A percentile compares a stretch with the other conserved stretches of the same genome.
Evolutionary conservation across 1,284 basidiomycete species (phyloP).

Genomic region (Schizopora paradoxa): DNA sequence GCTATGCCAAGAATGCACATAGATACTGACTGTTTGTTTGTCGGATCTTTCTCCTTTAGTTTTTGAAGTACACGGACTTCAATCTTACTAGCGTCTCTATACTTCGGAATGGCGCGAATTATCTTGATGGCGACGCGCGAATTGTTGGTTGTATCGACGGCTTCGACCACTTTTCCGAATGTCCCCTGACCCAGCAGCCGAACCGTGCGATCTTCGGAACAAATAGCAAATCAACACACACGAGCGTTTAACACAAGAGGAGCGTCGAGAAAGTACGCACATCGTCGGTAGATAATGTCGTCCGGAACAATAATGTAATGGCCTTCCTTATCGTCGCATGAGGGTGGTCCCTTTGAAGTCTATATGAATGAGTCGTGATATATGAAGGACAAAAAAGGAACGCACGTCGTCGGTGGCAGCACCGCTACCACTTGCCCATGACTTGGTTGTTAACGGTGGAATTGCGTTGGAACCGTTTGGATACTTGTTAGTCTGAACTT

Average conservation of each 20-base stretch:
- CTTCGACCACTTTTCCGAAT: slow-evolving; percentile 98
- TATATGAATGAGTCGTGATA: slow-evolving; percentile 28
- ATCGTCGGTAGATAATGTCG: slow-evolving; percentile 80
- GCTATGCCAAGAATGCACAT: slow-evolving; percentile 15
- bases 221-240: slow-evolving; percentile 22
- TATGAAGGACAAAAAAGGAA: slow-evolving; percentile 26
- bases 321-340: slow-evolving; percentile 92
- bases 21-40: slow-evolving; percentile 77
- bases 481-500: slow-evolving; percentile 40
- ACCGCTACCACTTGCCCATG: slow-evolving; percentile 58
- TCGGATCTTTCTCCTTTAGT: slow-evolving; percentile 86
- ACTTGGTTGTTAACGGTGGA: slow-evolving; percentile 43
- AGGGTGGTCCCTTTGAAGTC: slow-evolving; percentile 53
- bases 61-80: slow-evolving; percentile 94
- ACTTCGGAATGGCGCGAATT: slow-evolving; percentile 94
- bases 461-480: slow-evolving; percentile 33
- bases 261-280: slow-evolving; percentile 41
- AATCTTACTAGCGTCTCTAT: slow-evolving; percentile 97
- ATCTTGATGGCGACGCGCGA: slow-evolving; percentile 96
- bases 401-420: slow-evolving; percentile 58
- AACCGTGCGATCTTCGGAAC: slow-evolving; percentile 75
- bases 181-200: slow-evolving; percentile 94
- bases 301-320: slow-evolving; percentile 91
- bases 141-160: slow-evolving; percentile 74
- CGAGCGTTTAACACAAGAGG: slow-evolving; percentile 12